Evolutionary conservation across 1,284 basidiomycete species (phyloP), one percentile per base, ranked within the genome.

Genomic region (Somion occarium): DNA sequence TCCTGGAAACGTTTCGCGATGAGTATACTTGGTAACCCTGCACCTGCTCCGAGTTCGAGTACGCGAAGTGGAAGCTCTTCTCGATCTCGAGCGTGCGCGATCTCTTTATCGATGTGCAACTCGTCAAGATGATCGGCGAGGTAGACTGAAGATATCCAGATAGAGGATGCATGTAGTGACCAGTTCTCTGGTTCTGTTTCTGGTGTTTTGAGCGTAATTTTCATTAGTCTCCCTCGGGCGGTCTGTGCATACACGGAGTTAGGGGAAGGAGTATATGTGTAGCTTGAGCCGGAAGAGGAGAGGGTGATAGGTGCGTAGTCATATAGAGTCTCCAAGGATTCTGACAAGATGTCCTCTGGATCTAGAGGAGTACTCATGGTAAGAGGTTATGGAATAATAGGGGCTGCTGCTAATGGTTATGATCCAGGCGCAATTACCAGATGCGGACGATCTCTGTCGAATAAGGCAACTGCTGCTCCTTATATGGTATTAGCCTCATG

Each of bases 1-100:
- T 63, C 13, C n/a, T 30, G 61, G 60, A 73, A 73, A 13, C 63
- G 57, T 59, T 76, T 80, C 3, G 85, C 76, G 57, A 88, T 71
- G 30, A 79, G 64, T 48, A 89, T 84, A 30, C 84, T 78, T 0
- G 87, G 86, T 20, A 90, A 71, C 3, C 88, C 88, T 0, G 85
- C 82, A 2, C 80, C 82, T 1, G 87, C 83, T 4, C 88, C 87
- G 2, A 90, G 69, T 62, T 90, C 88, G 7, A 90, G 72, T n/a
- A 88, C 60, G 38, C 68, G 71, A 27, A 80, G 49, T 25, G 42
- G 53, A 5, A 58, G 27, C 12, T 61, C 56, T n/a, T 53, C 34
- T 30, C 47, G 44, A 2, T 13, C 34, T 24, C 44, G 18, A 1
- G 59, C 51, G 2, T 43, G 34, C 18, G 20, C 44, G 15, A 67